Evolutionary conservation across 2,329 filamentous ascomycete species (phyloP).

Genomic region (Penicillium capsulatum): DNA sequence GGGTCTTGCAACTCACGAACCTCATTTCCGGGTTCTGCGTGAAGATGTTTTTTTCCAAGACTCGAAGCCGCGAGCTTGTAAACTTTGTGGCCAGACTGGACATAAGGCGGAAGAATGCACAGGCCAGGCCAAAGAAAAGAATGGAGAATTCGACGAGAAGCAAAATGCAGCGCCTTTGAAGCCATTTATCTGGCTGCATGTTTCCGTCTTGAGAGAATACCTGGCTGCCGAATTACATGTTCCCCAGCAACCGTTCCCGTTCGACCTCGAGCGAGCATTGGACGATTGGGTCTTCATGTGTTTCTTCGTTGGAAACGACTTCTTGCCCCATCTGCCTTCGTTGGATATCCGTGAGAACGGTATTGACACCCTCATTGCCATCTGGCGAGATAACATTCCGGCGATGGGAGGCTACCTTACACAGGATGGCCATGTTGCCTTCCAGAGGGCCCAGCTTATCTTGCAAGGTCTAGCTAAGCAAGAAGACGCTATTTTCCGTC

Average conservation of each 20-base stretch:
- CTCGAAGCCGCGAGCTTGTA: constrained; percentile 74
- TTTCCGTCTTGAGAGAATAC: constrained; percentile 87
- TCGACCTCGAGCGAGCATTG: constrained; percentile 87
- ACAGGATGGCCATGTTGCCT: constrained; percentile 86
- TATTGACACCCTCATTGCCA: constrained; percentile 92
- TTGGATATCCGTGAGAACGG: constrained; percentile 95
- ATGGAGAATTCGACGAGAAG: constrained; percentile 77
- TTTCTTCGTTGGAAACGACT: constrained; percentile 98
- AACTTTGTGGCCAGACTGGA: constrained; percentile 84
- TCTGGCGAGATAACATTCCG: constrained; percentile 91
- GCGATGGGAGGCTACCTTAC: constrained; percentile 94
- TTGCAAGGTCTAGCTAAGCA: constrained; percentile 83
- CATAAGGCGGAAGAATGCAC: constrained; percentile 84
- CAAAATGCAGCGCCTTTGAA: constrained; percentile 67
- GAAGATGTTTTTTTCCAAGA: constrained; percentile 97
- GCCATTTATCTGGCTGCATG: constrained; percentile 97
- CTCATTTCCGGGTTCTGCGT: constrained; percentile 90
- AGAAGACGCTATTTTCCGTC: constrained; percentile 88
- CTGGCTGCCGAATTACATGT: constrained; percentile 84
- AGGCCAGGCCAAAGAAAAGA: constrained; percentile 72
- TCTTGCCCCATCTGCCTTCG: constrained; percentile 93
- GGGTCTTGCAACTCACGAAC: constrained; percentile 92
- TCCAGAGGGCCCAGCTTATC: constrained; percentile 81
- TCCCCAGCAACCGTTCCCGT: constrained; percentile 75
- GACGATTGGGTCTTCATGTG: constrained; percentile 99